Base-by-base conservation (phyloP, 371 early-diverging fungal species). In the Mortierella sp. region DNA sequence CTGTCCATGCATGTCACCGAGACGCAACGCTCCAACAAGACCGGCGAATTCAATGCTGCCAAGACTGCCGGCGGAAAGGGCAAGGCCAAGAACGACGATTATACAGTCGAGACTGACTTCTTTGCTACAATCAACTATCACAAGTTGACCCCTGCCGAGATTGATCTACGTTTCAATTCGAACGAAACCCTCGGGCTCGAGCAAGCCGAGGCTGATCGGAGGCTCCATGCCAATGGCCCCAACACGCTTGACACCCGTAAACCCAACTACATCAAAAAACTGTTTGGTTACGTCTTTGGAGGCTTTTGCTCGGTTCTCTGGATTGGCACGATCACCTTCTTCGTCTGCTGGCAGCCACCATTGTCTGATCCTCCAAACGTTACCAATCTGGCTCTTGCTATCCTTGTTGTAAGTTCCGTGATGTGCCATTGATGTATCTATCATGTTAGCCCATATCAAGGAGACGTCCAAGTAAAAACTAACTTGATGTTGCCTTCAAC, bases 241-340 rank as follows among this genome's bases (percentile, higher is more conserved):
- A 87, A 89, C 46, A 47, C 61, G 0, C 76, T 87, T 37, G 78
- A 80, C 14, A 79, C 79, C 2, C 85, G 85, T 44, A 81, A 80
- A 7, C 82, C 71, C 49, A 83, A 85, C 54, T 80, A 80, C 62
- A 16, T 60, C 10, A 62, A 67, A 40, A 89, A 88, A 63, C 37
- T 86, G 17, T 40, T 82, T 21, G 54, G 69, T 0, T 84, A 81
- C 59, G 45, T 81, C 44, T 83, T 85, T 65, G 83, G 86, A 3
- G 86, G 86, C 41, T 85, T 85, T 41, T 74, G 79, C 46, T 60
- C 79, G 0, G 61, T 85, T 37, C 79, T 85, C 55, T 85, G 86
- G 86, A 31, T 81, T n/a, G 86, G 84, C 12, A 73, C 76, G 16
- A 65, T 82, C 39, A 67, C 73, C 31, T 80, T 68, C 59, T 63